Percentiles rank a stretch among this genome's conserved stretches.
Evolutionary conservation across 2,329 filamentous ascomycete genomes (phyloP).

Genomic region (Hypoxylon sp.): DNA sequence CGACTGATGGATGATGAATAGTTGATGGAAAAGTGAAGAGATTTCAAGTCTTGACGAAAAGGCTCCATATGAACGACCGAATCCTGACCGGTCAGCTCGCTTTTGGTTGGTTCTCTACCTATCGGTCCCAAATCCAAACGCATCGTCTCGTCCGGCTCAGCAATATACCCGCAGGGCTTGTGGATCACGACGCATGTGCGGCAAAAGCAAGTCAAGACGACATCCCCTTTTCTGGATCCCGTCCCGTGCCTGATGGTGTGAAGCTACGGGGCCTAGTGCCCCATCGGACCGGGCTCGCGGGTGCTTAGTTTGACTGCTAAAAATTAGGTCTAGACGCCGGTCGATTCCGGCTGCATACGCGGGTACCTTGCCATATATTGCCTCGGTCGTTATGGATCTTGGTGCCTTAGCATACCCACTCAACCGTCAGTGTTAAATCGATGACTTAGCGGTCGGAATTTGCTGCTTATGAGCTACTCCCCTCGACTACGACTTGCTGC

Average conservation of each 20-base stretch:
- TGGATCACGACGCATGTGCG: slow-evolving; percentile 30
- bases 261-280: slow-evolving; percentile 24
- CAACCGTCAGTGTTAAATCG: slow-evolving; percentile 12
- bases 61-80: slow-evolving; percentile 30
- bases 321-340: slow-evolving; percentile 21
- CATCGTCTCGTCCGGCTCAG: slow-evolving; percentile 19
- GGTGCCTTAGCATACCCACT: slow-evolving; percentile 22
- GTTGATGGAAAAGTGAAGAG: slow-evolving; percentile 19
- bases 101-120: slow-evolving; percentile 25
- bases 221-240: slow-evolving; percentile 12
- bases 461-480: slow-evolving; percentile 9
- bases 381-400: slow-evolving; percentile 19
- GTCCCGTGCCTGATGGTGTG: slow-evolving; percentile 32
- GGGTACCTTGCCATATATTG: slow-evolving; percentile 14
- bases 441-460: slow-evolving; percentile 35
- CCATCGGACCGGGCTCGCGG: slow-evolving; percentile 34
- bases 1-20: slow-evolving; percentile 12
- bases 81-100: slow-evolving; percentile 15
- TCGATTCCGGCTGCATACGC: slow-evolving; percentile 32
- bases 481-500: slow-evolving; percentile 2
- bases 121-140: slow-evolving; percentile 17
- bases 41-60: slow-evolving; percentile 18
- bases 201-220: slow-evolving; percentile 28
- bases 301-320: slow-evolving; percentile 28
- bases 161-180: slow-evolving; percentile 26